Evolutionary conservation across 805 yeast species (phyloP), one percentile per base, ranked within the genome.

Genomic region (Metschnikowia borealis): DNA sequence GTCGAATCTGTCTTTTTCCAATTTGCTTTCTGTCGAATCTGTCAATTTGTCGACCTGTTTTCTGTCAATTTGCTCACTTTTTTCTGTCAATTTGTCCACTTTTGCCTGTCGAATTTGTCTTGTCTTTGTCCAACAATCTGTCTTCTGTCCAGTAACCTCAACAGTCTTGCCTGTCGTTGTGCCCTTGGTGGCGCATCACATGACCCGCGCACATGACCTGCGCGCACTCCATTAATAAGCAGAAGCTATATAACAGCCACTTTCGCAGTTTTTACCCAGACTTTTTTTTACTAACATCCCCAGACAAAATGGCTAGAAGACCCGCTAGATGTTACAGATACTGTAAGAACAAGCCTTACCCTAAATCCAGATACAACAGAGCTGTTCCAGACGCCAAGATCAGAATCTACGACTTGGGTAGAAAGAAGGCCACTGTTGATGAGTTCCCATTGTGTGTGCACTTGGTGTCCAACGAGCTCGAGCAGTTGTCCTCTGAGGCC

Each of bases 291-390:
- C 70, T 64, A 65, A 66, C 69, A 50, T 29, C 45, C 33, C 43
- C 54, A 68, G 74, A 76, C 83, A 88, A 85, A 77, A 92, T 92
- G 98, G 97, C 98, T 79, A 90, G 98, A 84, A 92, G 98, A 87
- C 99, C 99, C 80, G 99, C 99, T 85, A 89, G 98, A 87, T 94
- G 99, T 85, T 94, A 94, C 97, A 90, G 99, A 84, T 94, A 92
- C 95, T 95, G 97, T 88, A 94, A 94, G 89, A 94, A 94, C 96
- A 94, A 94, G 85, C 99, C 99, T 73, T 94, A 84, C 88, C 99
- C 99, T 83, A 94, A 94, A 86, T 91, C 98, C 72, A 91, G 99
- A 83, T 94, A 91, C 90, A 94, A 94, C 92, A 92, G 99, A 86
- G 98, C 97, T 82, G 99, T 94, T 75, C 99, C 99, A 80, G 99